Base-by-base conservation (phyloP, 192 early-diverging fungal species). In the Radiomyces spectabilis region DNA sequence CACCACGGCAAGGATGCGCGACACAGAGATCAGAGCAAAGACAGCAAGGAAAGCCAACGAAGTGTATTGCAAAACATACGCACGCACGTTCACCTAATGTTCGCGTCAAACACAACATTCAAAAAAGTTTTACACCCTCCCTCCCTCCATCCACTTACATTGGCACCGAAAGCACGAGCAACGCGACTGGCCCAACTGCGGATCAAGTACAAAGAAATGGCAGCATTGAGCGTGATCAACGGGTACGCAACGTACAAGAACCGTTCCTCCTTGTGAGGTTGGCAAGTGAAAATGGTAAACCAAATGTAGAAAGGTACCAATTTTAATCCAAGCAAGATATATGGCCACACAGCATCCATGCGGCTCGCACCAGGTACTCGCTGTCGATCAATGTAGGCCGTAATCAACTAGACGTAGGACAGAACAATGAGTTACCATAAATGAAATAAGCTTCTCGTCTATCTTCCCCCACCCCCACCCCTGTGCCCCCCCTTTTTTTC, bases 241-340 rank as follows among this genome's bases (percentile, higher is more conserved):
- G 96, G 96, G 60, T 95, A 98, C 1, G 86, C 85, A 16, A 97
- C 86, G 66, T 76, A 94, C 56, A 98, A 55, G 56, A 98, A 98
- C 3, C 96, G 79, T 54, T 98, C 96, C 59, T 98, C 96, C 69
- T 98, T 98, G 75, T 98, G 96, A n/a, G 92, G 84, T 66, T 95
- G 93, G 9, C 76, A 19, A 2, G 83, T 85, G 51, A 98, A 94
- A 22, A 89, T 82, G 2, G 55, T 43, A 25, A 97, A 73, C 82
- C 82, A 85, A 13, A 92, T 34, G 38, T 86, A 85, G 24, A 95
- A 85, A 6, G 86, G 86, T 39, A 68, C 30, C 1, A 92, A 65
- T 43, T 83, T 81, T 38, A 77, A 63, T 12, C 73, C 25, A 1
- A 88, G 65, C 40, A 80, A 63, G 30, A 71, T 16, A 15, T 73